Evolutionary conservation across 768 basidiomycete species (phyloP).

Genomic region (Lentinus tigrinus): DNA sequence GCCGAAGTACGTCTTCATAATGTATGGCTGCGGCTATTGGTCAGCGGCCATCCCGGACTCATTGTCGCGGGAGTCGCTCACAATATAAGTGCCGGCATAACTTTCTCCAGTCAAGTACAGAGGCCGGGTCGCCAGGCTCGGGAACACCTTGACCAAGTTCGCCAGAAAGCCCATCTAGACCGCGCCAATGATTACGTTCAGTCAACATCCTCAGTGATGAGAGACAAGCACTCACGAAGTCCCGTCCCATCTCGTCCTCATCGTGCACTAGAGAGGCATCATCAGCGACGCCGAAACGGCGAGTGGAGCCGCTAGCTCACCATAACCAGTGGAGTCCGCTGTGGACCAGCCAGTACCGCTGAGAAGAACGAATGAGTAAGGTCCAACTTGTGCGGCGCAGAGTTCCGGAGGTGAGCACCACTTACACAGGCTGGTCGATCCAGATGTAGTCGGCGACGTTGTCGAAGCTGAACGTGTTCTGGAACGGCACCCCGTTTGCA

Average conservation of each 20-base stretch:
- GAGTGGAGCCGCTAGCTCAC: constrained; percentile 21
- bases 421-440: constrained; percentile 71
- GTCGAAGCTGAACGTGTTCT: constrained; percentile 60
- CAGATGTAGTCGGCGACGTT: constrained; percentile 65
- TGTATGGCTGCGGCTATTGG: constrained; percentile 56
- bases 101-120: constrained; percentile 72
- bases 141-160: constrained; percentile 76
- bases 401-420: background rate
- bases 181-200: background rate
- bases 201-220: background rate
- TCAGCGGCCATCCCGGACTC: background rate
- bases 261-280: constrained; percentile 24
- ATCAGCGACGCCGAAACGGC: background rate
- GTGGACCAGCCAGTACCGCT: constrained; percentile 68
- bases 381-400: background rate
- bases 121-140: constrained; percentile 62
- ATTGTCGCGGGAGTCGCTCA: constrained; percentile 21
- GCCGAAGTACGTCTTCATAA: constrained; percentile 68
- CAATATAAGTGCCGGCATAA: constrained; percentile 74
- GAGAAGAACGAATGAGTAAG: constrained; percentile 4
- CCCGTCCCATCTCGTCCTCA: constrained; percentile 64
- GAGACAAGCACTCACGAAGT: constrained; percentile 38
- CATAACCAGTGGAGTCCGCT: constrained; percentile 57
- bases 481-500: constrained; percentile 44
- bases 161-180: constrained; percentile 66